Evolutionary conservation across 1,284 basidiomycete species (phyloP), one percentile per base, ranked within the genome.

Genomic region (Vanrija sp.): DNA sequence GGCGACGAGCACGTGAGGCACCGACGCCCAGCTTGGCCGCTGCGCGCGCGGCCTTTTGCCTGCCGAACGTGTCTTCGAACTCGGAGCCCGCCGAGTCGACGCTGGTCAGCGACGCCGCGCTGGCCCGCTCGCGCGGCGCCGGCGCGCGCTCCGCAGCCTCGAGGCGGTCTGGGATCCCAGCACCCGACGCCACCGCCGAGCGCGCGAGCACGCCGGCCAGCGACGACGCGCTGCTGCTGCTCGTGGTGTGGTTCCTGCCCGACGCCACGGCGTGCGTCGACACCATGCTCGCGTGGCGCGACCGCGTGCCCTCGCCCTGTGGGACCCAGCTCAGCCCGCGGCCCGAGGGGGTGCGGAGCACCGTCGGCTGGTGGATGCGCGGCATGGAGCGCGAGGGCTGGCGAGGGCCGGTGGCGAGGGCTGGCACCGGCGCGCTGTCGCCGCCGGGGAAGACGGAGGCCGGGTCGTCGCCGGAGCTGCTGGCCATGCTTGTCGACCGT

Each of bases 321-420:
- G 59, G 50, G 19, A 61, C 9, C 16, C 46, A 64, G 15, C 51
- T 24, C 15, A 64, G 36, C 4, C 60, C 62, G 15, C 46, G 45
- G 14, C 62, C 62, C 10, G 62, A 62, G 4, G 45, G 52, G 14
- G 45, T 42, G 12, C 62, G 57, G 12, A 64, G 35, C 27, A 64
- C 62, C 1, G 62, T 54, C 4, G 62, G 62, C 50, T 64, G 62
- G 41, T 54, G 49, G 3, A 60, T 36, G 18, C 62, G 55, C 3
- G 54, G 61, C 47, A 62, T 48, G 4, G 46, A 48, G 20, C 19
- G 27, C 18, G n/a, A 18, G 44, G 25, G 45, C 14, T 19, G 16
- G 23, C 15, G 18, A 10, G 24, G 9, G 19, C 6, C 12, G 14
- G 19, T 15, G 16, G 14, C 24, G 5, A 23, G 39, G 10, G 27